phyloP scores from a whole-genome alignment of 805 yeast species.

The Kodamaea leandrae region DNA sequence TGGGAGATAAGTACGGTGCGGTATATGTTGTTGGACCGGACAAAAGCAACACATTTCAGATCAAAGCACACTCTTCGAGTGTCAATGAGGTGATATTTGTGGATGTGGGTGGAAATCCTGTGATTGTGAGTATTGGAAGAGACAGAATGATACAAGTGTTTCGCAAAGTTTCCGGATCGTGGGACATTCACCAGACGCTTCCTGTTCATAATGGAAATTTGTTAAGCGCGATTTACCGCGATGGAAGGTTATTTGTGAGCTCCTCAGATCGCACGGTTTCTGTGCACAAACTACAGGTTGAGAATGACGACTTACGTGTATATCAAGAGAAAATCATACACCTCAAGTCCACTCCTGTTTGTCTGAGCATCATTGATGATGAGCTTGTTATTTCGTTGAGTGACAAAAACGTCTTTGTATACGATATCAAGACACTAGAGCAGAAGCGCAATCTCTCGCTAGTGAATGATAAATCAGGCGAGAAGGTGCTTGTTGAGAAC shows the following conservation, averaged over 20 bases:
- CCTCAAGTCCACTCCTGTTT: constrained; percentile 50
- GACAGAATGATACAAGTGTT: constrained; percentile 65
- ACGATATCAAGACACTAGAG: constrained; percentile 18
- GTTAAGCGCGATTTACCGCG: constrained; percentile 31
- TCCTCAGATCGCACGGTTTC: constrained; percentile 64
- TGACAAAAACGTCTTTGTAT: constrained; percentile 48
- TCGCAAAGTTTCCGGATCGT: constrained; percentile 23
- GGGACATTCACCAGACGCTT: constrained; percentile 61
- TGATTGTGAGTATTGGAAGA: constrained; percentile 45
- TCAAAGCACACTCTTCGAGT: constrained; percentile 52
- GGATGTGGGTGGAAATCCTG: constrained; percentile 11
- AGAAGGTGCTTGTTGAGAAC: constrained; percentile 45
- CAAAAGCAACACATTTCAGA: constrained; percentile 21
- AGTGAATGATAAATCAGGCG: constrained; percentile 34
- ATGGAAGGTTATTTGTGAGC: constrained; percentile 44
- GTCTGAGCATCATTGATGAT: constrained; percentile 32
- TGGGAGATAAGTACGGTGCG: constrained; percentile 52
- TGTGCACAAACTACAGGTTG: constrained; percentile 41
- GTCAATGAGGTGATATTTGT: constrained; percentile 46
- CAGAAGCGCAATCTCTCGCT: constrained; percentile 38
- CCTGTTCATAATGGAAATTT: constrained; percentile 57
- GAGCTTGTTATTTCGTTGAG: constrained; percentile 51
- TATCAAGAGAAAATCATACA: constrained; percentile 47
- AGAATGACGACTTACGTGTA: constrained; percentile 19
- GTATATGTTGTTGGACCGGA: constrained; percentile 25